Conservation (phyloP, 2,329 filamentous ascomycete genomes). For the Sclerotiophoma versabilis region DNA sequence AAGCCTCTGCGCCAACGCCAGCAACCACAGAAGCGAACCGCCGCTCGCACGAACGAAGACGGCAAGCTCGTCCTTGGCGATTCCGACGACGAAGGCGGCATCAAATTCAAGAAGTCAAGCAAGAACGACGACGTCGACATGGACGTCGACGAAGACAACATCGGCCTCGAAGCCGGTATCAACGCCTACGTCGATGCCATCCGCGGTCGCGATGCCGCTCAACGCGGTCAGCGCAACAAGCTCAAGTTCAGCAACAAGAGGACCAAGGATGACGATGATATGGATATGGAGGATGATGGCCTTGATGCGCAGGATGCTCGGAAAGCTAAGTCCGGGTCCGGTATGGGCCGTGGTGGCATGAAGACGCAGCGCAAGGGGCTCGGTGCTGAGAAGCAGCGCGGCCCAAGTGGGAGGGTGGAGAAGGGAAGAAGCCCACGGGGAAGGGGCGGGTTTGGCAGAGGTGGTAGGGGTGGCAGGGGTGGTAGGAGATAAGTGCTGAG, state of each 20-base stretch:
- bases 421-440: constrained; percentile 28
- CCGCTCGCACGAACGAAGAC: constrained; percentile 68
- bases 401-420: constrained; percentile 26
- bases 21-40: constrained; percentile 51
- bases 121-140: constrained; percentile 61
- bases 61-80: constrained; percentile 80
- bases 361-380: constrained; percentile 45
- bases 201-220: constrained; percentile 64
- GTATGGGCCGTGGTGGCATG: constrained; percentile 35
- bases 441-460: constrained; percentile 13
- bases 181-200: constrained; percentile 69
- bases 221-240: constrained; percentile 65
- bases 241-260: constrained; percentile 65
- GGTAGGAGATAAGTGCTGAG: neutral
- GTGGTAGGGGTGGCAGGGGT: constrained; percentile 16
- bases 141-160: constrained; percentile 61
- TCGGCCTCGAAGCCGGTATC: constrained; percentile 58
- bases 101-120: constrained; percentile 42
- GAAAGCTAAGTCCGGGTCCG: constrained; percentile 45
- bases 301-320: constrained; percentile 43
- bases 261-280: constrained; percentile 53
- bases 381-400: constrained; percentile 47
- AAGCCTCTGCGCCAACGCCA: constrained; percentile 74
- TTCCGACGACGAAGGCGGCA: constrained; percentile 53
- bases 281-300: constrained; percentile 56